phyloP scores from a whole-genome alignment of 2,329 filamentous ascomycete genomes.

The Aspergillus sp. region DNA sequence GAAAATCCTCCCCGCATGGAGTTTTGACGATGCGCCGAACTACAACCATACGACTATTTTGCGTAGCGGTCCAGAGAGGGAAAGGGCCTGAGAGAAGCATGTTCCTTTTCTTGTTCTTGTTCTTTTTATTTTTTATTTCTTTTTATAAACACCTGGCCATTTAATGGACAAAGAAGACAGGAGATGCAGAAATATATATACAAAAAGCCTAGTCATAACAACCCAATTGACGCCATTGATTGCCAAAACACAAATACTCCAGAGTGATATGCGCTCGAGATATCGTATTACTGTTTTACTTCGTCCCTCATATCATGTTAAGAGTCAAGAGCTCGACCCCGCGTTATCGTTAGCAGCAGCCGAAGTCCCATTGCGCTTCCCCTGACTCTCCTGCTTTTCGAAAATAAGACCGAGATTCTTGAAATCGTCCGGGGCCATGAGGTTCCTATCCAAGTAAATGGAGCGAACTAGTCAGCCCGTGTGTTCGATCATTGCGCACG shows the following conservation, averaged over 20 bases:
- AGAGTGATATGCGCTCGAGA: background rate
- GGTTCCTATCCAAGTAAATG: conserved; percentile 52
- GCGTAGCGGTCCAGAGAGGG: too few relatives aligned
- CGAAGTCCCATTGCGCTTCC: conserved; percentile 1
- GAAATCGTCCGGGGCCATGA: conserved; percentile 94
- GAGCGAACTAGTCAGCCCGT: background rate
- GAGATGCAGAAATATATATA: conserved; percentile 2
- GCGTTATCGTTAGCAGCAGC: conserved; percentile 1
- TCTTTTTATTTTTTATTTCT: background rate
- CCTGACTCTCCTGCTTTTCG: conserved; percentile 30
- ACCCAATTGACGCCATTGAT: background rate
- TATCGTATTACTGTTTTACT: conserved; percentile 3
- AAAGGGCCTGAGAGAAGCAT: too few relatives aligned
- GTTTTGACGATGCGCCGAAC: background rate
- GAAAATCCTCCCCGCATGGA: conserved; percentile 14
- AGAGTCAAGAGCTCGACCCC: conserved; percentile 1
- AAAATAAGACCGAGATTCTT: conserved; percentile 78
- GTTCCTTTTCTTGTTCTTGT: too few relatives aligned
- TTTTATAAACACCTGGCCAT: background rate
- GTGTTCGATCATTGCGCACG: background rate
- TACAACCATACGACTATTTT: too few relatives aligned
- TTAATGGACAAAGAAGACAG: background rate
- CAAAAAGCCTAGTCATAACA: background rate
- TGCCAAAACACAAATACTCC: background rate
- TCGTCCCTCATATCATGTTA: conserved; percentile 2